These are phyloP conservation scores for Sporothrix schenckii DNA, from an alignment of 2,329 filamentous ascomycete species.

Conservation along the genomic window DNA sequence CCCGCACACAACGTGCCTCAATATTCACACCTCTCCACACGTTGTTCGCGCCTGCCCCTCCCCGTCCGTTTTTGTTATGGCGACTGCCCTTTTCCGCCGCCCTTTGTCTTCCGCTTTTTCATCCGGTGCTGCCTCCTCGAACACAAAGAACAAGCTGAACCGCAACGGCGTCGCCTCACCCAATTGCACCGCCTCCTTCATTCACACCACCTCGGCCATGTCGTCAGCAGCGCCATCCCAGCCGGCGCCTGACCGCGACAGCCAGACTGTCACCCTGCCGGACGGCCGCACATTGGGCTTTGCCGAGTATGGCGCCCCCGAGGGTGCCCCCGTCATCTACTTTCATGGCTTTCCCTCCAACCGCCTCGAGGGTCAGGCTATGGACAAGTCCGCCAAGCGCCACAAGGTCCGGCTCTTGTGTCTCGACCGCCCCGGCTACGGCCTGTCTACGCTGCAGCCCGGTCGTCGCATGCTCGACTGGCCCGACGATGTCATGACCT, in stretches of 20 bases:
- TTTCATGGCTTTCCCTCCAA: conserved; percentile 51
- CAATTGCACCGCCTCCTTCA: neutral
- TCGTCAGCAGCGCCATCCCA: neutral
- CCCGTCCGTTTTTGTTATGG: neutral
- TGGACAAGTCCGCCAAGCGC: conserved; percentile 39
- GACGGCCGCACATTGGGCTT: conserved; percentile 49
- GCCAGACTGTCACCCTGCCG: conserved; percentile 44
- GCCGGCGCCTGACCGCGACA: neutral
- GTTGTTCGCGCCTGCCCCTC: neutral
- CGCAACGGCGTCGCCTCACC: neutral
- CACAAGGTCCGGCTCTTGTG: conserved; percentile 44
- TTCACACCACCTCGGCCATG: neutral
- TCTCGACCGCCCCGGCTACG: conserved; percentile 50
- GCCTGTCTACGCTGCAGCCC: conserved; percentile 46
- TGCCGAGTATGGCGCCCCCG: conserved; percentile 45
- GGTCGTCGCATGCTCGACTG: conserved; percentile 43
- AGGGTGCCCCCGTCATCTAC: conserved; percentile 45
- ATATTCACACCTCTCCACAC: neutral
- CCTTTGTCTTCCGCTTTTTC: conserved; percentile 8
- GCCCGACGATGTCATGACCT: conserved; percentile 42
- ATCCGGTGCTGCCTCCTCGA: conserved; percentile 13
- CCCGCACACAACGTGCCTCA: neutral
- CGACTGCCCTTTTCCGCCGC: conserved; percentile 19
- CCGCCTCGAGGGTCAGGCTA: conserved; percentile 44
- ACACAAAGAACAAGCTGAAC: neutral